These are phyloP conservation scores for Elaeagnus macrophylla DNA, from an alignment of 306 rosid genomes.

Conservation along the genomic window DNA sequence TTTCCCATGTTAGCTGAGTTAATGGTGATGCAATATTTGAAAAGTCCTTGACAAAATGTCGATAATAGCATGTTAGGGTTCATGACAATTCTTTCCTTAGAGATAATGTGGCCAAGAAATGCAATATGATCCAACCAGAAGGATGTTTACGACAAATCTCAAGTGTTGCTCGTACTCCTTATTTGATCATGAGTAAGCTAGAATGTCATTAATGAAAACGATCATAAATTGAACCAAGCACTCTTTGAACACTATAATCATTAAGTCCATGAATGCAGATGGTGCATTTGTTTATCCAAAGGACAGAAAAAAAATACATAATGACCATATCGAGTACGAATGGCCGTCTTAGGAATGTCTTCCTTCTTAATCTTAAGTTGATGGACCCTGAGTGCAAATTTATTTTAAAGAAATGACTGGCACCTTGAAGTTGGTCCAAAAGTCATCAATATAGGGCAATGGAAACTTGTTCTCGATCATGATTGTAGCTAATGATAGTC, in stretches of 20 bases:
- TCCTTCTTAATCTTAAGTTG: neutral
- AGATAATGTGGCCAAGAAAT: neutral
- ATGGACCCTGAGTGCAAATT: neutral
- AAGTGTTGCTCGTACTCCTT: neutral
- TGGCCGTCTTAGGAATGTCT: neutral
- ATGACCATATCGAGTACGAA: neutral
- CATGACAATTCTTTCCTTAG: neutral
- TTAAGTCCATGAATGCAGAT: neutral
- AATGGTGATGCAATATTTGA: neutral
- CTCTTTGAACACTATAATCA: neutral
- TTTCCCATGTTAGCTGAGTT: neutral
- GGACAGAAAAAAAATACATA: neutral
- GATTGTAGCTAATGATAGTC: neutral
- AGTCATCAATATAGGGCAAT: neutral
- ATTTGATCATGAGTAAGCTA: neutral
- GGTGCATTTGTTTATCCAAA: neutral
- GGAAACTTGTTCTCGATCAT: neutral
- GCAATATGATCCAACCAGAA: neutral
- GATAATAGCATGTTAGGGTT: neutral
- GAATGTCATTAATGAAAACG: no score
- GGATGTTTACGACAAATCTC: neutral
- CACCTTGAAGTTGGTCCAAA: neutral
- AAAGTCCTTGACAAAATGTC: neutral
- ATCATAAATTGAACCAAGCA: neutral
- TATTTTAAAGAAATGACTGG: neutral